Conservation (phyloP, 2,329 filamentous ascomycete genomes). For the Sclerotinia subarctica region DNA sequence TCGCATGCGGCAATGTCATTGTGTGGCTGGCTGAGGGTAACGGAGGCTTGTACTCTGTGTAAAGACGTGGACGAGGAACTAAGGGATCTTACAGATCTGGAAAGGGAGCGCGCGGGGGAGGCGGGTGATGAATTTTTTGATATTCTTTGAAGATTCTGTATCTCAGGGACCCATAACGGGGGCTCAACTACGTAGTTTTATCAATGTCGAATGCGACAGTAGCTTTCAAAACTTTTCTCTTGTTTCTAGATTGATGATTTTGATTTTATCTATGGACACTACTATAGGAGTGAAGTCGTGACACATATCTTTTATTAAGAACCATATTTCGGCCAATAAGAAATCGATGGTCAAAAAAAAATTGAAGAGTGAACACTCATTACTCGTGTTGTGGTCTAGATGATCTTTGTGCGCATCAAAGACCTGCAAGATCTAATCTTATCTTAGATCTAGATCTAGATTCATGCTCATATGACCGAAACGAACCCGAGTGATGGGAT, state of each 20-base stretch:
- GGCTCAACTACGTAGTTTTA: background rate
- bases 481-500: constrained; percentile 6
- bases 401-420: background rate
- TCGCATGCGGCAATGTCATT: constrained; percentile 23
- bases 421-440: constrained; percentile 1
- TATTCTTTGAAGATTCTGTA: background rate
- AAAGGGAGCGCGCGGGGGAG: background rate
- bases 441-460: background rate
- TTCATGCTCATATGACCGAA: background rate
- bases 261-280: background rate
- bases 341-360: background rate
- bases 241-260: background rate
- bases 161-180: too few relatives aligned
- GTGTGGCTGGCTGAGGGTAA: constrained; percentile 26
- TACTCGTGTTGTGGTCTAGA: background rate
- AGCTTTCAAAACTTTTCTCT: background rate
- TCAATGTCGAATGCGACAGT: background rate
- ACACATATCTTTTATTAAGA: background rate
- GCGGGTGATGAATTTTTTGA: background rate
- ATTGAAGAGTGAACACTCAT: background rate
- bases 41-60: constrained; percentile 21
- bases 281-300: background rate
- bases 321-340: background rate
- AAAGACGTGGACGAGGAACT: constrained; percentile 21
- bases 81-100: constrained; percentile 16